These are phyloP conservation scores for Paramecium tetraurelia DNA, from an alignment of 73 alveolate genomes.

Conservation along the genomic window DNA sequence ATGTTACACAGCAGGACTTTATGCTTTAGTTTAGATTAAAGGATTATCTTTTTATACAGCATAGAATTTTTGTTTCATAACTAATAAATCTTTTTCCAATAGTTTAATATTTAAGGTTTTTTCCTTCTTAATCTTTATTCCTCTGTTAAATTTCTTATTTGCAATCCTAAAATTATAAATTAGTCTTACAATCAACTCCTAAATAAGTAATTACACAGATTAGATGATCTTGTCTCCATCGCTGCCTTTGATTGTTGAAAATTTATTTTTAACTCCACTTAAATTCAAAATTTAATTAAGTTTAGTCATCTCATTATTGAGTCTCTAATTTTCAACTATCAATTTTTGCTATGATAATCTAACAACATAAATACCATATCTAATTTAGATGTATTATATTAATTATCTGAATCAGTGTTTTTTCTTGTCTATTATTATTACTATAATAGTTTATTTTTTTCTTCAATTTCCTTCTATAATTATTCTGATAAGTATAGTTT, in stretches of 20 bases:
- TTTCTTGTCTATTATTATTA: neutral
- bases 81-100: constrained; percentile 45
- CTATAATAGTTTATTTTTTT: constrained; percentile 11
- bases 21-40: neutral
- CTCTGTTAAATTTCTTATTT: constrained; percentile 38
- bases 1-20: neutral
- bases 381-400: neutral
- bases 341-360: neutral
- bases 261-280: constrained; percentile 38
- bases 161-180: constrained; percentile 14
- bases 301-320: constrained; percentile 20
- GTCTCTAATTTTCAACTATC: constrained; percentile 6
- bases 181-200: constrained; percentile 3
- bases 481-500: constrained; percentile 31
- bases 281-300: constrained; percentile 26
- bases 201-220: neutral
- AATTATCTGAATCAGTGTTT: neutral
- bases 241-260: constrained; percentile 33
- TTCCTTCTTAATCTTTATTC: constrained; percentile 33
- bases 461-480: constrained; percentile 40
- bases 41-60: neutral
- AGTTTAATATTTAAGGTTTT: constrained; percentile 3
- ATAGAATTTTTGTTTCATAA: constrained; percentile 25
- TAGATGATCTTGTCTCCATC: constrained; percentile 35
- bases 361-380: neutral